Evolutionary conservation across 306 rosid species (phyloP), one percentile per base, ranked within the genome.

Genomic region (Hippophae gyantsensis): DNA sequence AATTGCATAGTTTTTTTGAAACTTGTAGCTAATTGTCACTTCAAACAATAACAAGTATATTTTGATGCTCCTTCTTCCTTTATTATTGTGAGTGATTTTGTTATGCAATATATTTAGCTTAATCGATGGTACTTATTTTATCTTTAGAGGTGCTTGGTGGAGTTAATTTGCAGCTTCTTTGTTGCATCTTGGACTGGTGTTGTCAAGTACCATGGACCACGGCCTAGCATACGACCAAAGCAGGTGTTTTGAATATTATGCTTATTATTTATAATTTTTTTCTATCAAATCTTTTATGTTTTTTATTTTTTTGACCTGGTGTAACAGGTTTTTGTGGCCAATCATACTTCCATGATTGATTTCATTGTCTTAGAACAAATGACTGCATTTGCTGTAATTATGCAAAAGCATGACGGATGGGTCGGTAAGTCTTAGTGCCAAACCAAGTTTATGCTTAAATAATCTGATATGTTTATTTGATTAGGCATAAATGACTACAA

Each of bases 181-280:
- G 99, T 85, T 74, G 93, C 99, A 50, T 92, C 99, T 50, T 92
- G 99, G 99, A 92, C 99, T 64, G 96, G 99, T 60, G 99, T 92
- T 70, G 95, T 92, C 58, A 92, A 80, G 79, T 92, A 92, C 80
- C 96, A 87, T 65, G 98, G 98, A 25, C 98, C 98, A 65, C 81
- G 86, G 75, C 98, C 98, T 67, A 83, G 95, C 76, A 83, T 78
- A 64, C 75, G 99, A 57, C 93, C 99, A 25, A 83, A 83, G 64
- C 99, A 85, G 90, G 99, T 81, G 57, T 56, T 65, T 63, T 25
- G 7, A 54, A 43, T 69, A 6, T 38, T 10, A 52, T 48, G 11
- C 63, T 47, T 44, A 14, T 32, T 32, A 32, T 32, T 7, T 42
- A 32, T 32, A 32, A 1, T 1, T 32, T 2, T 32, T 32, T 32